These are phyloP conservation scores for Mallotus japonicus DNA, from an alignment of 441 rosid genomes.

Conservation along the genomic window DNA sequence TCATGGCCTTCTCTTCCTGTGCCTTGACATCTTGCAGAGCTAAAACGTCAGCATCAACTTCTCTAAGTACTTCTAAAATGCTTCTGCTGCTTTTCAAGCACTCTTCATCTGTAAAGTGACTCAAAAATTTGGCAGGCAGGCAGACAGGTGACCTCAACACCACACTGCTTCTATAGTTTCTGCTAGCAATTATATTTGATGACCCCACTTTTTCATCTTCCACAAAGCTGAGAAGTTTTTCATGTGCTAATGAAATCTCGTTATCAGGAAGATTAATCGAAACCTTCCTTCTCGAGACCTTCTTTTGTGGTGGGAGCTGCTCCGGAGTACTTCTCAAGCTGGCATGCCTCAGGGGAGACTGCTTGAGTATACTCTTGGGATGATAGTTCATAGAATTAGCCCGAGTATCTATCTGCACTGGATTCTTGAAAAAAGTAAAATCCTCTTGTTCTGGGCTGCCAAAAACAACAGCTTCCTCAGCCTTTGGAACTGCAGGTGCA, in stretches of 20 bases:
- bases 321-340: constrained; percentile 25
- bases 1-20: constrained; percentile 80
- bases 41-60: constrained; percentile 72
- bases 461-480: constrained; percentile 37
- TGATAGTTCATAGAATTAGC: constrained; percentile 25
- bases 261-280: constrained; percentile 88
- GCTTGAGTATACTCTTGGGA: constrained; percentile 87
- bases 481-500: constrained; percentile 65
- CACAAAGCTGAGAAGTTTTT: constrained; percentile 43
- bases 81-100: constrained; percentile 53
- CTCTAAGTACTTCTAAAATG: constrained; percentile 72
- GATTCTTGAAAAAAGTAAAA: constrained; percentile 19
- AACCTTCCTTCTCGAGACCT: constrained; percentile 52
- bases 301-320: constrained; percentile 26
- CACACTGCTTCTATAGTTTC: constrained; percentile 47
- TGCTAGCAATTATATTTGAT: constrained; percentile 31
- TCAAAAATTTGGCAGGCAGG: constrained; percentile 53
- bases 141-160: constrained; percentile 82
- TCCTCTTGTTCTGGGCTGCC: constrained; percentile 32
- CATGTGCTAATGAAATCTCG: constrained; percentile 78
- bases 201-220: constrained; percentile 41
- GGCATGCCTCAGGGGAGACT: constrained; percentile 58
- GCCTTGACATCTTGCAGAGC: constrained; percentile 94
- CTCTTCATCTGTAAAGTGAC: constrained; percentile 43
- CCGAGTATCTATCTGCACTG: constrained; percentile 23